Evolutionary conservation across 179 eudicot species (phyloP).

Genomic region (Spergularia azorica): DNA sequence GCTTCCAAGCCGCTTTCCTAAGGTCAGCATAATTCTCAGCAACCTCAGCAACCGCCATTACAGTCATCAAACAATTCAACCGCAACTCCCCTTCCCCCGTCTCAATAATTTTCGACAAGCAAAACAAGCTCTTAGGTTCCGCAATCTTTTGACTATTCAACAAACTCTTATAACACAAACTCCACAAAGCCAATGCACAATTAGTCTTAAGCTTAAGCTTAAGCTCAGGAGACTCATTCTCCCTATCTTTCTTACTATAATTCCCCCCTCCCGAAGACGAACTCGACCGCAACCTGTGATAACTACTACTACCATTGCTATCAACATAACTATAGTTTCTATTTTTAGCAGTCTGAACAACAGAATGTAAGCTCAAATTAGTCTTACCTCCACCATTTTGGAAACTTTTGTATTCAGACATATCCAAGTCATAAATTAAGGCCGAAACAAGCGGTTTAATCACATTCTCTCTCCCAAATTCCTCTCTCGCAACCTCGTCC

Average conservation of each 20-base stretch:
- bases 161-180: slow-evolving; percentile 50
- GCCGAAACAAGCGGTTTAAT: slow-evolving; percentile 53
- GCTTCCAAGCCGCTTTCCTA: slow-evolving; percentile 66
- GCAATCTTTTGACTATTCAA: slow-evolving; percentile 65
- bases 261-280: slow-evolving; percentile 42
- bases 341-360: slow-evolving; percentile 52
- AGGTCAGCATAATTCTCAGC: slow-evolving; percentile 60
- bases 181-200: slow-evolving; percentile 62
- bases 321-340: slow-evolving; percentile 16
- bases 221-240: slow-evolving; percentile 50
- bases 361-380: slow-evolving; percentile 54
- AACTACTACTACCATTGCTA: slow-evolving; percentile 24
- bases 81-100: slow-evolving; percentile 54
- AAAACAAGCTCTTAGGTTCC: slow-evolving; percentile 62
- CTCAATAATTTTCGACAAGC: slow-evolving; percentile 63
- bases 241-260: slow-evolving; percentile 48
- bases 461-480: slow-evolving; percentile 64
- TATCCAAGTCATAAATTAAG: slow-evolving; percentile 50
- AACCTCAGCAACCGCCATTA: slow-evolving; percentile 68
- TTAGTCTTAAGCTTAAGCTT: slow-evolving; percentile 49
- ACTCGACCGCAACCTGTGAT: slow-evolving; percentile 34
- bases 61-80: slow-evolving; percentile 54
- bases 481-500: slow-evolving; percentile 59
- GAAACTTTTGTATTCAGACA: slow-evolving; percentile 44
- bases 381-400: slow-evolving; percentile 36